Base-by-base conservation (phyloP, 495 filamentous ascomycete genomes). In the Xeromyces bisporus region DNA sequence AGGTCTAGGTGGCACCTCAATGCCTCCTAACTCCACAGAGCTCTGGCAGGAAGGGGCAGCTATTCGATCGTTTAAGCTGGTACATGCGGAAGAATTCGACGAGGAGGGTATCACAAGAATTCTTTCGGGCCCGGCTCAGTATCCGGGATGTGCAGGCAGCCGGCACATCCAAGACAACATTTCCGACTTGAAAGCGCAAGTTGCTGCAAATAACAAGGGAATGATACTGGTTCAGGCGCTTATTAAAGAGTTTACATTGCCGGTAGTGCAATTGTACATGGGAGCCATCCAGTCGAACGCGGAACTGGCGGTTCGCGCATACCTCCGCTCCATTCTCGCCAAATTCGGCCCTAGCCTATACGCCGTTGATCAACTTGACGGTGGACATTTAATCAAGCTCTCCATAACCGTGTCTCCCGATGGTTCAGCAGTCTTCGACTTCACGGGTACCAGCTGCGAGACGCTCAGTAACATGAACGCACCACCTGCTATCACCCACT, bases 181-280 rank as follows among this genome's bases (percentile, higher is more conserved):
- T 53, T 89, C 86, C 41, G 89, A 97, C 48, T 67, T 97, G 12
- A 86, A 91, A 51, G 89, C 89, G 1, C 85, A 93, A 42, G 76
- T 94, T 12, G 89, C 89, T 3, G 83, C 86, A 5, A 96, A 97
- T 47, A 77, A 92, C 45, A 93, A 92, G 44, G 89, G 89, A 13
- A 93, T 94, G 38, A 83, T 72, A 29, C 68, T 97, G 18, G 3
- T 28, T n/a, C 68, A 66, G 23, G 58, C 64, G 0, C 58, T 97
- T 3, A 89, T 94, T 41, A 69, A 73, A 23, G 87, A 94, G 40
- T 94, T 93, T 38, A 77, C 80, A n/a, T 78, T 87, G 46, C 67
- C 77, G 1, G 80, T 82, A 0, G 89, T 94, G 1, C 72, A 85
- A 41, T 84, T 87, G 50, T 94, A 94, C 52, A 97, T 94, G 87